Conservation (phyloP, 306 rosid genomes). For the Begonia masoniana region DNA sequence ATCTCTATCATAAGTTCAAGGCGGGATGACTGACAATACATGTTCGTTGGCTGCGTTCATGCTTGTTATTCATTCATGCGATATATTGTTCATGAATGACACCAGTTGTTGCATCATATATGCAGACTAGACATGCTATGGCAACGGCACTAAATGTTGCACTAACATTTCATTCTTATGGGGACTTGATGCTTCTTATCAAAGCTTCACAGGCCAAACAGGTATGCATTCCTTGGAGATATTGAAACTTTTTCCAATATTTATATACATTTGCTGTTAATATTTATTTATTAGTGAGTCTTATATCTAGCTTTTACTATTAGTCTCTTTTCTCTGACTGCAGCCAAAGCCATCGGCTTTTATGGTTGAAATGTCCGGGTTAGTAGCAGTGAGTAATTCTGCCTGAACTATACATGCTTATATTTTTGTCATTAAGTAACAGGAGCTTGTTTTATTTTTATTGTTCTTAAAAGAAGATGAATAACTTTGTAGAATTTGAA, state of each 20-base stretch:
- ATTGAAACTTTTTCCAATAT: conserved; percentile 2
- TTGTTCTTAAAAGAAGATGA: too few species aligned
- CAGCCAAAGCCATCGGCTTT: conserved; percentile 69
- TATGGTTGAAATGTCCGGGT: conserved; percentile 76
- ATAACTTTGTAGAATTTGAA: too few species aligned
- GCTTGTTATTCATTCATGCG: conserved; percentile 6
- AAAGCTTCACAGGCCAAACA: conserved; percentile 59
- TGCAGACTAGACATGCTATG: conserved; percentile 69
- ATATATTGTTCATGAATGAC: background rate
- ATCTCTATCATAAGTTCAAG: too few species aligned
- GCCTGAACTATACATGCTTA: too few species aligned
- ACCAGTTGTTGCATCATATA: background rate
- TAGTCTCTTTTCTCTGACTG: background rate
- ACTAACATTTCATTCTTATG: conserved; percentile 81
- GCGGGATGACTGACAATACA: too few species aligned
- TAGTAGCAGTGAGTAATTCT: conserved; percentile 55
- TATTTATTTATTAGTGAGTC: conserved; percentile 2
- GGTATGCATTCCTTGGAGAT: conserved; percentile 31
- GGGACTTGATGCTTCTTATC: conserved; percentile 64
- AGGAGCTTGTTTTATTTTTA: too few species aligned
- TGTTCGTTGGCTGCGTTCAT: background rate
- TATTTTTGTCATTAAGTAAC: too few species aligned
- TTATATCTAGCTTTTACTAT: background rate
- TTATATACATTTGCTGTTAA: conserved; percentile 7
- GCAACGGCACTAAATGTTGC: conserved; percentile 68